Conservation (phyloP, 2,329 filamentous ascomycete species). For the Peltaster fructicola region DNA sequence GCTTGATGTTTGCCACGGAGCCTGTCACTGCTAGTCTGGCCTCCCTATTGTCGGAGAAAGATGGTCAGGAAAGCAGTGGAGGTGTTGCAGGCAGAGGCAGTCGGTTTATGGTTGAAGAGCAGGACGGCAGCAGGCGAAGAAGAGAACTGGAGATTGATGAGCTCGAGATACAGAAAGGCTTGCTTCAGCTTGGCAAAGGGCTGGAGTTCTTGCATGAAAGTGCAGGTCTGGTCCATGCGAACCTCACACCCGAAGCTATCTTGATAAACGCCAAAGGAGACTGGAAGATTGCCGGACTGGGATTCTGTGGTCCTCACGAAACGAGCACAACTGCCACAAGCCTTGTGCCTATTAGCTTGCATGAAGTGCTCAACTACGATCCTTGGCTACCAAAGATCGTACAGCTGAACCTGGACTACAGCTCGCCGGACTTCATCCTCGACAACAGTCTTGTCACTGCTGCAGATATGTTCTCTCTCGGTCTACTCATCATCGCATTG, state of each 20-base stretch:
- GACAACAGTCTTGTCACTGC: conserved; percentile 72
- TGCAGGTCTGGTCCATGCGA: conserved; percentile 81
- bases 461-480: conserved; percentile 87
- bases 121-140: conserved; percentile 50
- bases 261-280: conserved; percentile 95
- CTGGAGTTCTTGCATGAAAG: conserved; percentile 93
- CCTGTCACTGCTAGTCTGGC: conserved; percentile 77
- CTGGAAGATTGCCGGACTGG: conserved; percentile 94
- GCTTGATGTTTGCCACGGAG: conserved; percentile 91
- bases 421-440: conserved; percentile 84
- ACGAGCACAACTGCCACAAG: conserved; percentile 48
- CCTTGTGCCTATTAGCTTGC: conserved; percentile 62
- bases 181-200: conserved; percentile 84
- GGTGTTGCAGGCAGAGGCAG: conserved; percentile 49
- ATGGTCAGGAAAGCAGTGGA: conserved; percentile 59
- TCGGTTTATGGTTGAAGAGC: conserved; percentile 64
- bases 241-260: conserved; percentile 82
- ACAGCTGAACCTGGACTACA: conserved; percentile 82
- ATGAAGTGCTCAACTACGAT: conserved; percentile 72
- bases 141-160: conserved; percentile 89
- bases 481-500: conserved; percentile 69
- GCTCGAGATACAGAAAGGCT: conserved; percentile 88
- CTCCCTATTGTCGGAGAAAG: conserved; percentile 68
- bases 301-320: conserved; percentile 70
- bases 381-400: conserved; percentile 64